Evolutionary conservation across 305 asterid genomes (phyloP).

Genomic region (Solanum hybrid): DNA sequence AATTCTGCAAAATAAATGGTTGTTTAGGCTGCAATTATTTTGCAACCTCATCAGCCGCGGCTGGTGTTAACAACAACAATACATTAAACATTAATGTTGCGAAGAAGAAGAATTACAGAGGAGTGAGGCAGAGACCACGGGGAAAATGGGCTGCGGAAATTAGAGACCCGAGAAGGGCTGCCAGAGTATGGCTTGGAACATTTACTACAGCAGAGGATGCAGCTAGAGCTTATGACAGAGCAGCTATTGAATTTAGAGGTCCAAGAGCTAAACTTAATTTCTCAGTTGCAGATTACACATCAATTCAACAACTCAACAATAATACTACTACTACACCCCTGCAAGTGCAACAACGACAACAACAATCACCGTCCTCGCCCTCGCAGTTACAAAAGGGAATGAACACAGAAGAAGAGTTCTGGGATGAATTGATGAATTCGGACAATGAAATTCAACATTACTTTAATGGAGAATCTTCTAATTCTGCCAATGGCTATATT

Average conservation of each 20-base stretch:
- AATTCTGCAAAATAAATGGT: constrained; percentile 40
- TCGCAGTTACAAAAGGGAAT: background rate
- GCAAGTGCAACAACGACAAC: background rate
- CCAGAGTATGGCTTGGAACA: constrained; percentile 91
- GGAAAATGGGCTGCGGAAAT: constrained; percentile 96
- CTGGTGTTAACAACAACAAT: constrained; percentile 1
- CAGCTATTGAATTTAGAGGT: constrained; percentile 79
- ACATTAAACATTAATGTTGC: background rate
- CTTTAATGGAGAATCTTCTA: constrained; percentile 11
- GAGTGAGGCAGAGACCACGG: constrained; percentile 88
- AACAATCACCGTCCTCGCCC: too few relatives aligned
- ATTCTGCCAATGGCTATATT: constrained; percentile 7
- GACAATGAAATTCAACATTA: constrained; percentile 21
- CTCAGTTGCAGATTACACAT: constrained; percentile 51
- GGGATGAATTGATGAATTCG: constrained; percentile 8
- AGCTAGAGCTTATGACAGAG: constrained; percentile 71
- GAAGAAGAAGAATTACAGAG: constrained; percentile 83
- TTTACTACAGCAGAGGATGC: constrained; percentile 77
- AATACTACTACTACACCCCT: background rate
- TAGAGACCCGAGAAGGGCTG: constrained; percentile 68
- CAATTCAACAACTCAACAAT: background rate
- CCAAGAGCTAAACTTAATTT: constrained; percentile 82
- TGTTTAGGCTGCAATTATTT: constrained; percentile 73
- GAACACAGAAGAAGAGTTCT: constrained; percentile 8
- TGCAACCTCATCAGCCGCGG: constrained; percentile 4